Conservation (phyloP, 495 filamentous ascomycete genomes). For the Neurospora sp. region DNA sequence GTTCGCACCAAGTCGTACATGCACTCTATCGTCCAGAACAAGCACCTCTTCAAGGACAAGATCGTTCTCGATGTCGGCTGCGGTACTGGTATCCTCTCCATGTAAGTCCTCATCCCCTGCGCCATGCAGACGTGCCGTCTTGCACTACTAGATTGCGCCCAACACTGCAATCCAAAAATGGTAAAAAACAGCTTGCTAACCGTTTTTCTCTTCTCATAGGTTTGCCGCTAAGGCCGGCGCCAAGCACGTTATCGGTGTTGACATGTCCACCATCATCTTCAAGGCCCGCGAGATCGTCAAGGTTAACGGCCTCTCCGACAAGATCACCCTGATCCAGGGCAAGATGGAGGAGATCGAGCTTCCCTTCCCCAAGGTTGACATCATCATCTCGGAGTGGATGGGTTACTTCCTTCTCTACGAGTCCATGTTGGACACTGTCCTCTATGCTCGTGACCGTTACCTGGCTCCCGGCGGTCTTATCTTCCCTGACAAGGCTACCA, state of each 20-base stretch:
- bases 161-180: background rate
- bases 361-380: slow-evolving; percentile 76
- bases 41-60: slow-evolving; percentile 83
- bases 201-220: slow-evolving; percentile 21
- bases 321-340: slow-evolving; percentile 72
- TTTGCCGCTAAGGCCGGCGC: slow-evolving; percentile 88
- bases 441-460: slow-evolving; percentile 80
- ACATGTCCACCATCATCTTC: slow-evolving; percentile 89
- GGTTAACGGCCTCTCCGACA: slow-evolving; percentile 67
- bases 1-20: slow-evolving; percentile 92
- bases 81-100: slow-evolving; percentile 84
- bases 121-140: background rate
- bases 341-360: slow-evolving; percentile 86
- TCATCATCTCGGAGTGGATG: slow-evolving; percentile 98
- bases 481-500: slow-evolving; percentile 82
- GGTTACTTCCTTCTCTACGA: slow-evolving; percentile 90
- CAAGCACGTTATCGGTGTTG: slow-evolving; percentile 81
- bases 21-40: slow-evolving; percentile 91
- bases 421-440: slow-evolving; percentile 88
- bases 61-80: slow-evolving; percentile 89
- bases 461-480: slow-evolving; percentile 69
- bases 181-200: slow-evolving; percentile 7
- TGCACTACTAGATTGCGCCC: background rate
- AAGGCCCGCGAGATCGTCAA: slow-evolving; percentile 77
- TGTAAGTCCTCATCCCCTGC: slow-evolving; percentile 36